Conservation (phyloP, 192 early-diverging fungal genomes). For the Umbelopsis vinacea region DNA sequence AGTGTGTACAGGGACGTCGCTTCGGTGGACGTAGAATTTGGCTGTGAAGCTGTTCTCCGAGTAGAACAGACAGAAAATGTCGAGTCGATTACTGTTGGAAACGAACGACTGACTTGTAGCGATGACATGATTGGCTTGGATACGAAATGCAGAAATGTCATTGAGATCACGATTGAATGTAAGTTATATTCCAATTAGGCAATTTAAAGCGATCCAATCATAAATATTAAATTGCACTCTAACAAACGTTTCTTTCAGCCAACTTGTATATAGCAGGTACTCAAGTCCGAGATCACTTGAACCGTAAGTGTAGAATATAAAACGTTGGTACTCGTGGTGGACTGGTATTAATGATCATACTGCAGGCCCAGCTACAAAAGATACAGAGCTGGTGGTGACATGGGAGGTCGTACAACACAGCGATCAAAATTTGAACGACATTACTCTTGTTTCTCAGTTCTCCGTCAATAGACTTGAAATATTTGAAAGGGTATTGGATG, state of each 20-base stretch:
- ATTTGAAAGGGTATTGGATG: slow-evolving; percentile 46
- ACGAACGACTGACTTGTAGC: neutral
- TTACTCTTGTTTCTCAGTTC: slow-evolving; percentile 55
- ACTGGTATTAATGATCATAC: no score
- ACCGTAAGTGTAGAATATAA: neutral
- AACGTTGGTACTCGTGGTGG: neutral
- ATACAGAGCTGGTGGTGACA: neutral
- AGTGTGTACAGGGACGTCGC: slow-evolving; percentile 30
- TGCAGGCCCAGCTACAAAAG: neutral
- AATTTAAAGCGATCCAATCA: neutral
- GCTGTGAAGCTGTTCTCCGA: slow-evolving; percentile 18
- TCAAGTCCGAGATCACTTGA: neutral
- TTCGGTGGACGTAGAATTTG: slow-evolving; percentile 21
- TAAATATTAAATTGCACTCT: neutral
- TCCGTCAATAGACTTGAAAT: slow-evolving; percentile 54
- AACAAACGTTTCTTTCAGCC: neutral
- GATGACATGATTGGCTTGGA: neutral
- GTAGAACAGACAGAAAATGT: neutral
- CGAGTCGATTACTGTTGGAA: neutral
- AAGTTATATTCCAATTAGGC: neutral
- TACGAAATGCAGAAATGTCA: slow-evolving; percentile 6
- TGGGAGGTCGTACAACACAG: neutral
- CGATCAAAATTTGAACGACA: slow-evolving; percentile 13
- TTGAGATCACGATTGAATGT: slow-evolving; percentile 3
- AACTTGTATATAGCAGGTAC: slow-evolving; percentile 4